A percentile compares a stretch with the other conserved stretches of the same genome.
Evolutionary conservation across 768 basidiomycete species (phyloP).

Genomic region (Mycena belliarum): DNA sequence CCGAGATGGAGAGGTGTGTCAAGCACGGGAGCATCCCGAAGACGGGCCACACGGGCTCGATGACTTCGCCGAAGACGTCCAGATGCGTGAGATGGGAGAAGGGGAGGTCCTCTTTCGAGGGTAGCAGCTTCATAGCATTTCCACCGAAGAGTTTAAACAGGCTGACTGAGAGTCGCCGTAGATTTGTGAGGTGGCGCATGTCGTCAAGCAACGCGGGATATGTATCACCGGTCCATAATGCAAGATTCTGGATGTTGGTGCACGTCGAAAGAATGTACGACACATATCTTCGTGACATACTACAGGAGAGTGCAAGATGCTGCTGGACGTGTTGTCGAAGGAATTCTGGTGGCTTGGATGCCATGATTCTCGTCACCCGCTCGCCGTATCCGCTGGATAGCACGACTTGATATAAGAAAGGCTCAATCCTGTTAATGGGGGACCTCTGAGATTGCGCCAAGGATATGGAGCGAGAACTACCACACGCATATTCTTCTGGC

Average conservation of each 20-base stretch:
- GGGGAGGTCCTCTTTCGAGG: not conserved
- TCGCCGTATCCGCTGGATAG: not conserved
- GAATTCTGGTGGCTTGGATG: conserved; percentile 8
- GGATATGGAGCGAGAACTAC: not conserved
- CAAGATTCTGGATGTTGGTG: conserved; percentile 5
- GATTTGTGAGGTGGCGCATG: conserved; percentile 1
- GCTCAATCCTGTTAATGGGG: conserved; percentile 2
- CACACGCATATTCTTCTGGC: conserved; percentile 12
- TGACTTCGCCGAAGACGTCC: conserved; percentile 7
- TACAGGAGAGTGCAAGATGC: conserved; percentile 4
- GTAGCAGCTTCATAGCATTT: no score
- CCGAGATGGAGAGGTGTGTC: conserved; percentile 10
- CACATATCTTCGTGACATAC: not conserved
- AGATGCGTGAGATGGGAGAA: conserved; percentile 14
- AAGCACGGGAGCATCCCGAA: conserved; percentile 7
- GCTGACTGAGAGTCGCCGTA: conserved; percentile 9
- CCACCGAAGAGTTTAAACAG: conserved; percentile 6
- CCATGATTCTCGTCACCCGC: not conserved
- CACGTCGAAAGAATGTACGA: conserved; percentile 6
- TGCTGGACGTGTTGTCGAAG: conserved; percentile 5
- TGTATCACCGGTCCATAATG: conserved; percentile 12
- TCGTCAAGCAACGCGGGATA: conserved; percentile 1
- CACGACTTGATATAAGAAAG: conserved; percentile 3
- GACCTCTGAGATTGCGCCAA: not conserved
- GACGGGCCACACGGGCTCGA: not conserved